Base-by-base conservation (phyloP, 345 rosid species). In the Melaleuca quinquenervia region DNA sequence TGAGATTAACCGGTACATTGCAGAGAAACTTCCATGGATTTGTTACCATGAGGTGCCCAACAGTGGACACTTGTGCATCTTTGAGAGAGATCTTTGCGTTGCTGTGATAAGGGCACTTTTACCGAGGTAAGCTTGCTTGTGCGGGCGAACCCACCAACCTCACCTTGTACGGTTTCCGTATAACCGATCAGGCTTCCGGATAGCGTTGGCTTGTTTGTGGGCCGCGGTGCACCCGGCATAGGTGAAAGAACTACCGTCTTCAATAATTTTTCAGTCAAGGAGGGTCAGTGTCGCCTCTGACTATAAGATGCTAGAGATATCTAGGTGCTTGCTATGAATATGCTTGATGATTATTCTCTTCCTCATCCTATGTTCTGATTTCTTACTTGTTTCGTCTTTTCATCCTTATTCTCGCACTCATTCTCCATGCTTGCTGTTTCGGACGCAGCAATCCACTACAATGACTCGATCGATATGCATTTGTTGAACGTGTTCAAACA, bases 1-100 rank as follows among this genome's bases (percentile, higher is more conserved):
- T 6, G 84, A 90, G 70, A 52, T 95, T 48, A 94, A 92, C 52
- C 92, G 88, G 15, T 93, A 88, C 86, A 87, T 96, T 11, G 74
- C 94, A 0, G 87, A 92, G 52, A 94, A 91, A 89, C 93, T 93
- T 83, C 97, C 95, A 9, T 96, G 98, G 97, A 92, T 95, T 85
- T 92, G 83, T 21, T 94, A 95, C 88, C 96, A 95, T 3, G 96
- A 96, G 84, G 91, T 95, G 86, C 86, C 88, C 41, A 92, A 93
- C 24, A 87, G 88, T 22, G 99, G 99, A 13, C 98, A 96, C 90
- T 62, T 92, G 50, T 50, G 94, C 54, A 54, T 93, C 52, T 90
- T 85, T n/a, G 91, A 91, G 88, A 88, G 83, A 26, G 87, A 91
- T n/a, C 48, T 50, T 53, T 93, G 93, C 70, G 95, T 91, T 84